Conservation (phyloP, 352 stramenopile species). For the Globisporangium alternatum region DNA sequence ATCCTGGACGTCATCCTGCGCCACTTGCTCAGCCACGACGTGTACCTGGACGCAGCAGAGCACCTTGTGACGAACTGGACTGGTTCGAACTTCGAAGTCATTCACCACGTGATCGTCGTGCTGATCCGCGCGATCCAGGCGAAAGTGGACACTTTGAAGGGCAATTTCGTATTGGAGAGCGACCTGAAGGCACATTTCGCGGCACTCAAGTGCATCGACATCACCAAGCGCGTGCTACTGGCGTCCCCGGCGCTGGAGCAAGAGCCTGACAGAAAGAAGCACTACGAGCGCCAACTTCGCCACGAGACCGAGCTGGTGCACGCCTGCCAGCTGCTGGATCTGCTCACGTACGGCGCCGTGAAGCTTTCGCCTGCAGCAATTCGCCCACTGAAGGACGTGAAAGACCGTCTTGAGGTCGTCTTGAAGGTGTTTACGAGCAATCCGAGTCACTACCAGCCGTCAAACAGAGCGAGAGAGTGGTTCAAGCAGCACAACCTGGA, state of each 20-base stretch:
- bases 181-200: slow-evolving; percentile 29
- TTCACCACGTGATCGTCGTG: slow-evolving; percentile 41
- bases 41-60: slow-evolving; percentile 27
- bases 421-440: slow-evolving; percentile 57
- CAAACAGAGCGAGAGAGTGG: slow-evolving; percentile 40
- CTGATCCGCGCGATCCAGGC: slow-evolving; percentile 32
- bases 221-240: slow-evolving; percentile 37
- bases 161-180: slow-evolving; percentile 28
- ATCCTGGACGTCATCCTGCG: slow-evolving; percentile 55
- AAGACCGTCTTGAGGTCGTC: slow-evolving; percentile 37
- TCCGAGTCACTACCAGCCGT: slow-evolving; percentile 63
- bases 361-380: slow-evolving; percentile 37
- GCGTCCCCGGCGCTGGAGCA: slow-evolving; percentile 29
- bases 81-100: slow-evolving; percentile 33
- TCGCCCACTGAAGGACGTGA: slow-evolving; percentile 17
- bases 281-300: slow-evolving; percentile 26
- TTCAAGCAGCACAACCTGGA: slow-evolving; percentile 23
- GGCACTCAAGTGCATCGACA: slow-evolving; percentile 29
- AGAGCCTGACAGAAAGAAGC: slow-evolving; percentile 22
- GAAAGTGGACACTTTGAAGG: slow-evolving; percentile 30
- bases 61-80: slow-evolving; percentile 60
- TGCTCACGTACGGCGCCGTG: slow-evolving; percentile 54
- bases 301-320: slow-evolving; percentile 33
- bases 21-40: slow-evolving; percentile 38
- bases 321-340: slow-evolving; percentile 49